Evolutionary conservation across 169 alveolate genomes (phyloP).

Genomic region (Eimeria falciformis): DNA sequence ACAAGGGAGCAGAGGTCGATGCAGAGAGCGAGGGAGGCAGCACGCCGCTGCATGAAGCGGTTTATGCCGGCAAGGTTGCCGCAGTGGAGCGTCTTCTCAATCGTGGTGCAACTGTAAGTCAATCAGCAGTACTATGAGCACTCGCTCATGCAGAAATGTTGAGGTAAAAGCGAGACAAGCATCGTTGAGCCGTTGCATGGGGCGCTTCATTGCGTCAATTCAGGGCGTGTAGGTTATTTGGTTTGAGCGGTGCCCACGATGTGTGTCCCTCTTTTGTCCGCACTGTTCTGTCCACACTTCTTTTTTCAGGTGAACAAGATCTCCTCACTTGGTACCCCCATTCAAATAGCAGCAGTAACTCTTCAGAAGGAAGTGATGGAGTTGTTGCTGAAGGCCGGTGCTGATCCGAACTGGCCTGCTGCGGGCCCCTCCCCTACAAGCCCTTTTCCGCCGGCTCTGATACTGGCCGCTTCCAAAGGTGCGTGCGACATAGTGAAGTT

Average conservation of each 20-base stretch:
- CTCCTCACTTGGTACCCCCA: slow-evolving; percentile 38
- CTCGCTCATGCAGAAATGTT: too few relatives aligned
- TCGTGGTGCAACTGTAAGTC: slow-evolving; percentile 15
- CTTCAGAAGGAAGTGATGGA: slow-evolving; percentile 42
- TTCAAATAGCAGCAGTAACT: slow-evolving; percentile 37
- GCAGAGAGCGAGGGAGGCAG: slow-evolving; percentile 50
- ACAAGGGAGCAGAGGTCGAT: slow-evolving; percentile 3
- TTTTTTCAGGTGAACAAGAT: slow-evolving; percentile 4
- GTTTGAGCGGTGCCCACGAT: too few relatives aligned
- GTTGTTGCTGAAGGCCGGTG: slow-evolving; percentile 24
- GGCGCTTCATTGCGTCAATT: too few relatives aligned
- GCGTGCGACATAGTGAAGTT: slow-evolving; percentile 25
- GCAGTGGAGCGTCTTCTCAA: slow-evolving; percentile 10
- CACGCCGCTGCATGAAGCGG: slow-evolving; percentile 53
- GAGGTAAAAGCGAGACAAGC: too few relatives aligned
- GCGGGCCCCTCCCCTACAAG: neutral
- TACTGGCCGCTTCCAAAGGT: slow-evolving; percentile 56
- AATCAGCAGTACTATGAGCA: too few relatives aligned
- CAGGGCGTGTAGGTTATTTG: too few relatives aligned
- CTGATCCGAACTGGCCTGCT: slow-evolving; percentile 32
- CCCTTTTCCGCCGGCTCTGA: slow-evolving; percentile 59
- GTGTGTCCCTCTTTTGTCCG: too few relatives aligned
- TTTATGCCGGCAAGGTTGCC: neutral
- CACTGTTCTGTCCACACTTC: neutral
- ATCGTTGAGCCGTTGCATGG: too few relatives aligned